phyloP scores from a whole-genome alignment of 352 stramenopile genomes.

The Globisporangium lucens region DNA sequence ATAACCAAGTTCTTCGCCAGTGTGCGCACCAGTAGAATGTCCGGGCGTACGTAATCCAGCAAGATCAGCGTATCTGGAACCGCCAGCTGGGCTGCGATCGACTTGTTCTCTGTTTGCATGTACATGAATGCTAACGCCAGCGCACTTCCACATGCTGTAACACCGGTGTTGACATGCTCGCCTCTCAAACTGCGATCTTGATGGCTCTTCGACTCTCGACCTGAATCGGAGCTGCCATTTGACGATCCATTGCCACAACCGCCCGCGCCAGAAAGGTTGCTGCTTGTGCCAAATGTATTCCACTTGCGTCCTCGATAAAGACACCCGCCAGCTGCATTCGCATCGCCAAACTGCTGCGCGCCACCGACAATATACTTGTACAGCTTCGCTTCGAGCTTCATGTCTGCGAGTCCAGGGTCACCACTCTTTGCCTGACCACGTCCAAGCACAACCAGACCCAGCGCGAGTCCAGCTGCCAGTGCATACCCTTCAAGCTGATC shows the following conservation, averaged over 20 bases:
- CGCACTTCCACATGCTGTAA: conserved; percentile 92
- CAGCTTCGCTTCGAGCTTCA: conserved; percentile 97
- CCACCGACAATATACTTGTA: conserved; percentile 93
- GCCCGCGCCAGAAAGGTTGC: conserved; percentile 12
- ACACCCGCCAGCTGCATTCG: conserved; percentile 47
- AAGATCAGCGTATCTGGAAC: conserved; percentile 95
- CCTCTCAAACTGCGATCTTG: conserved; percentile 34
- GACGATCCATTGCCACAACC: conserved; percentile 2
- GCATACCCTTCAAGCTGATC: conserved; percentile 94
- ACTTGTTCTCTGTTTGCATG: conserved; percentile 90
- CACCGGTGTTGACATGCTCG: conserved; percentile 94
- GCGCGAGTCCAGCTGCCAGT: conserved; percentile 88
- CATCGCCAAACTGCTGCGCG: conserved; percentile 43
- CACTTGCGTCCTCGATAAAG: conserved; percentile 72
- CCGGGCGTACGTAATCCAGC: conserved; percentile 95
- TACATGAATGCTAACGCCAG: conserved; percentile 97
- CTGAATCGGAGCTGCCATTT: conserved; percentile 42
- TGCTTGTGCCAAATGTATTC: conserved; percentile 38
- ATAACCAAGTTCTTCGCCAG: conserved; percentile 94
- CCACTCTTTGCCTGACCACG: conserved; percentile 59
- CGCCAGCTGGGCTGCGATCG: conserved; percentile 76
- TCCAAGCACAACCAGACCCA: conserved; percentile 95
- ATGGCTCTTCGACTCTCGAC: conserved; percentile 48
- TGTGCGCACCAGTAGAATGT: conserved; percentile 94
- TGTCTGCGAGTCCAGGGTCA: conserved; percentile 91